A percentile compares a stretch with the other conserved stretches of the same genome.
Conservation (phyloP, 2,329 filamentous ascomycete genomes). For the Botrytis galanthina region DNA sequence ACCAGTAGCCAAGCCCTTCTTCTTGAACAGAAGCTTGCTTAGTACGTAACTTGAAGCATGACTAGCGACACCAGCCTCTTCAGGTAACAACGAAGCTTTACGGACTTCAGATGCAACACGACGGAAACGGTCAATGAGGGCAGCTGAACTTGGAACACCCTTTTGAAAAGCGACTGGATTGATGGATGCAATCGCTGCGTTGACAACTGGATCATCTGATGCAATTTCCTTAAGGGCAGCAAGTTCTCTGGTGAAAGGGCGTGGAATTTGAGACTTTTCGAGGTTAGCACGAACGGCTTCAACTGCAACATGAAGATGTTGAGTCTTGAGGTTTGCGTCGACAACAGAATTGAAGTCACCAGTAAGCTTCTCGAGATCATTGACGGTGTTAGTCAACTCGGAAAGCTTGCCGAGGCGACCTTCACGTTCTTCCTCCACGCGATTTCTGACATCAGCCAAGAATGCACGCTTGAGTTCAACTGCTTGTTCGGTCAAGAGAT, state of each 20-base stretch:
- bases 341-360: constrained; percentile 88
- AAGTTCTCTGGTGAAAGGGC: constrained; percentile 87
- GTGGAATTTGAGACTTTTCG: constrained; percentile 69
- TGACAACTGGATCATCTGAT: constrained; percentile 77
- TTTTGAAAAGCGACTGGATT: constrained; percentile 92
- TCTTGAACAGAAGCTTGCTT: constrained; percentile 95
- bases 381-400: constrained; percentile 73
- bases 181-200: constrained; percentile 93
- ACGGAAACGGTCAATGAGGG: constrained; percentile 93
- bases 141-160: constrained; percentile 77
- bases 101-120: constrained; percentile 88
- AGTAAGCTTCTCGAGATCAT: constrained; percentile 83
- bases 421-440: constrained; percentile 85
- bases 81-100: constrained; percentile 88
- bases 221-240: constrained; percentile 93
- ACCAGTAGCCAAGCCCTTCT: constrained; percentile 78
- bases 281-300: constrained; percentile 87
- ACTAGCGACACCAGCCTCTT: constrained; percentile 89
- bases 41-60: constrained; percentile 88
- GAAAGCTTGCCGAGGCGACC: constrained; percentile 83
- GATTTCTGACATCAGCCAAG: constrained; percentile 69
- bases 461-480: constrained; percentile 85
- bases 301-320: constrained; percentile 93
- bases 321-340: constrained; percentile 85
- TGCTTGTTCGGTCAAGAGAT: constrained; percentile 86